A percentile compares a stretch with the other conserved stretches of the same genome.
Conservation (phyloP, 2,329 filamentous ascomycete genomes). For the Cryphonectria japonica region DNA sequence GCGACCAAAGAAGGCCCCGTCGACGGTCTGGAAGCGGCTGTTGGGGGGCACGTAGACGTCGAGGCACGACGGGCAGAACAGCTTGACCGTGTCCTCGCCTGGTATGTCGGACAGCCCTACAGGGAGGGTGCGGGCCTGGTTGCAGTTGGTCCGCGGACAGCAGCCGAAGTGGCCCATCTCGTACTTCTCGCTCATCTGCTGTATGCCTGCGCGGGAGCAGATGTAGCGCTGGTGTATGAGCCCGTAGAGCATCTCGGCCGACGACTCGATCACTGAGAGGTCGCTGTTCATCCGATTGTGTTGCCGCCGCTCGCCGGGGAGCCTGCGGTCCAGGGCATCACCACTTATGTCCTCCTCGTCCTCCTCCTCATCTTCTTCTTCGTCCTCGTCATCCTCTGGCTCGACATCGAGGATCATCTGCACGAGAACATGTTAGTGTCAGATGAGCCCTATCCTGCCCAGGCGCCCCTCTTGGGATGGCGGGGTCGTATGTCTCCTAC, state of each 20-base stretch:
- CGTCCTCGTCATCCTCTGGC: slow-evolving; percentile 89
- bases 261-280: slow-evolving; percentile 92
- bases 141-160: slow-evolving; percentile 93
- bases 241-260: slow-evolving; percentile 96
- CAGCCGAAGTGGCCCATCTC: slow-evolving; percentile 94
- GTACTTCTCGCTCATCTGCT: slow-evolving; percentile 99
- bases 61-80: slow-evolving; percentile 95
- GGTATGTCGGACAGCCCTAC: slow-evolving; percentile 94
- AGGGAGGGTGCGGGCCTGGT: slow-evolving; percentile 85
- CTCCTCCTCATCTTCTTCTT: slow-evolving; percentile 80
- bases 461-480: background rate
- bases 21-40: slow-evolving; percentile 94
- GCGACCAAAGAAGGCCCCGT: slow-evolving; percentile 96
- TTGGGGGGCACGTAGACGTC: slow-evolving; percentile 98
- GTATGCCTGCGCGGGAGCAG: slow-evolving; percentile 92
- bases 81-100: slow-evolving; percentile 95
- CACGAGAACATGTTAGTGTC: background rate
- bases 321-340: slow-evolving; percentile 60
- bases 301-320: slow-evolving; percentile 71
- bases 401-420: slow-evolving; percentile 98
- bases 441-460: slow-evolving; percentile 31
- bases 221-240: slow-evolving; percentile 99
- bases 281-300: slow-evolving; percentile 87
- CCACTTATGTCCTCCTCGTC: slow-evolving; percentile 73
- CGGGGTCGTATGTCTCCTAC: slow-evolving; percentile 41